A percentile compares a stretch with the other conserved stretches of the same genome.
Conservation (phyloP, 176 grass and related monocot genomes). For the Musa troglodytarum region DNA sequence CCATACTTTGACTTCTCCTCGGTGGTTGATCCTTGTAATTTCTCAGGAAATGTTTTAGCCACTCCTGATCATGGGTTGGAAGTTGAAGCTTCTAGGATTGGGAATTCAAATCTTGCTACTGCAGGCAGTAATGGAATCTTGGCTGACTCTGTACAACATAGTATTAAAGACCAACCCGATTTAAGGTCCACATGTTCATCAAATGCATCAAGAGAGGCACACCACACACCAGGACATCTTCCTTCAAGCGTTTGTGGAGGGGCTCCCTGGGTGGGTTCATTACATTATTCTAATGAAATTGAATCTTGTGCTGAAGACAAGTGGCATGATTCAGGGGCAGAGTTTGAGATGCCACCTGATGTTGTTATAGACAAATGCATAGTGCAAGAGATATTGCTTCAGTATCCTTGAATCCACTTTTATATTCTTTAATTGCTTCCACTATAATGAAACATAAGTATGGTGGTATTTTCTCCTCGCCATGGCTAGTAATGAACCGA, state of each 20-base stretch:
- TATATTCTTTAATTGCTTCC: neutral
- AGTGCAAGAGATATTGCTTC: constrained; percentile 74
- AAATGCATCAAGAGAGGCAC: constrained; percentile 23
- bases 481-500: neutral
- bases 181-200: constrained; percentile 23
- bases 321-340: constrained; percentile 31
- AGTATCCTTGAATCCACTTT: constrained; percentile 66
- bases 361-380: constrained; percentile 86
- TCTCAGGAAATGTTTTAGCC: constrained; percentile 29
- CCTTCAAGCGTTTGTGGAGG: constrained; percentile 40
- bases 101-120: constrained; percentile 15
- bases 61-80: constrained; percentile 23
- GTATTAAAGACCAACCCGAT: constrained; percentile 24
- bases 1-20: constrained; percentile 63
- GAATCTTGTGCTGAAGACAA: constrained; percentile 27
- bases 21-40: constrained; percentile 64
- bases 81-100: constrained; percentile 25
- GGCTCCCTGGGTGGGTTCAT: constrained; percentile 58
- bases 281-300: constrained; percentile 43
- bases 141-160: constrained; percentile 28
- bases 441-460: neutral
- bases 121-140: constrained; percentile 23
- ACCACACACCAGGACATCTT: constrained; percentile 19
- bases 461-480: neutral
- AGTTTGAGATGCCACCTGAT: constrained; percentile 62